These are phyloP conservation scores for Vitis amurensis DNA, from an alignment of 164 flowering plant species.

Conservation along the genomic window DNA sequence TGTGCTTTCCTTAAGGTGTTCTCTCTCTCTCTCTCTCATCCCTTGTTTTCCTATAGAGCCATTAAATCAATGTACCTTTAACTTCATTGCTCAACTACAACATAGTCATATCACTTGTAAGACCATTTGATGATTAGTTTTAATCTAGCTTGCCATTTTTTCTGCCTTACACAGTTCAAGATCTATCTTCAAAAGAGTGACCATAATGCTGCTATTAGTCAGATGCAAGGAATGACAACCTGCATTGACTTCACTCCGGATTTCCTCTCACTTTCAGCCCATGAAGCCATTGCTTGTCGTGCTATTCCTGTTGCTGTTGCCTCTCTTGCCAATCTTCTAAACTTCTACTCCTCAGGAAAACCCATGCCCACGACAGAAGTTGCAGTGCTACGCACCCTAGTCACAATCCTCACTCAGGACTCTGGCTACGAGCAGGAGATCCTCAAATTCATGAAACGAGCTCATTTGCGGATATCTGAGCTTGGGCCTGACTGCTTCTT, in stretches of 20 bases:
- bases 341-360: slow-evolving; percentile 58
- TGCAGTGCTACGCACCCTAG: slow-evolving; percentile 62
- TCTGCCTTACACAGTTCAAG: slow-evolving; percentile 61
- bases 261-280: slow-evolving; percentile 84
- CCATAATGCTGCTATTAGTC: slow-evolving; percentile 49
- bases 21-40: slow-evolving; percentile 13
- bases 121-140: not conserved
- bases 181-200: slow-evolving; percentile 77
- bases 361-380: slow-evolving; percentile 70
- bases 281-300: slow-evolving; percentile 85
- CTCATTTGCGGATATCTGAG: slow-evolving; percentile 49
- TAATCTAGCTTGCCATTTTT: slow-evolving; percentile 4
- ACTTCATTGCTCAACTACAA: not conserved
- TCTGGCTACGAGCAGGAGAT: slow-evolving; percentile 49
- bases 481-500: slow-evolving; percentile 65
- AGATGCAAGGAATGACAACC: slow-evolving; percentile 70
- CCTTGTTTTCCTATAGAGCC: not conserved
- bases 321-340: slow-evolving; percentile 61
- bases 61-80: not conserved
- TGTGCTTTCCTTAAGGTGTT: slow-evolving; percentile 87
- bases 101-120: no score
- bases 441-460: slow-evolving; percentile 53
- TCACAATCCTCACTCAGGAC: slow-evolving; percentile 58
- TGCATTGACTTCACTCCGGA: slow-evolving; percentile 88
- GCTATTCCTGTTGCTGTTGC: slow-evolving; percentile 82